A percentile compares a stretch with the other conserved stretches of the same genome.
phyloP scores from a whole-genome alignment of 495 filamentous ascomycete species.

The Polyplosphaeria fusca region DNA sequence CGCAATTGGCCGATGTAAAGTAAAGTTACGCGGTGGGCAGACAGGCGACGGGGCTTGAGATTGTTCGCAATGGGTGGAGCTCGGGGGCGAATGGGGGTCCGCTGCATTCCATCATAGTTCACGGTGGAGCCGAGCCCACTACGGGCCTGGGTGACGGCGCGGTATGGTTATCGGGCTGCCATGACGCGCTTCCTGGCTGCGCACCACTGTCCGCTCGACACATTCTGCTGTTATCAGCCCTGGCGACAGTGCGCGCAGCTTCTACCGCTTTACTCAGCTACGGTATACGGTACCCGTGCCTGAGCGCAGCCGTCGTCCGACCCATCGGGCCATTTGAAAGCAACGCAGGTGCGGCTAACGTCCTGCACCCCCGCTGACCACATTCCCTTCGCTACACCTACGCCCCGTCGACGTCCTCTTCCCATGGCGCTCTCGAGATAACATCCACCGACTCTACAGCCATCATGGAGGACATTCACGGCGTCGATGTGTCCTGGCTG shows the following conservation, averaged over 20 bases:
- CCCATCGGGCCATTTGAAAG: neutral
- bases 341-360: slow-evolving; percentile 23
- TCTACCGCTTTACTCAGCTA: slow-evolving; percentile 1
- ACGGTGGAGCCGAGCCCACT: neutral
- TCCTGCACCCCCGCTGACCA: slow-evolving; percentile 26
- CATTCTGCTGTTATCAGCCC: neutral
- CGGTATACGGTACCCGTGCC: no score
- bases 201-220: no score
- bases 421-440: slow-evolving; percentile 23
- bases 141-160: no score
- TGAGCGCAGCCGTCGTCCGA: neutral
- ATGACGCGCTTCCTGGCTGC: no score
- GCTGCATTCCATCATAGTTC: neutral
- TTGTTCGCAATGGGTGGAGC: neutral
- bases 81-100: neutral
- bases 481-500: slow-evolving; percentile 68
- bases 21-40: no score
- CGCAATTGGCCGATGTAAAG: no score
- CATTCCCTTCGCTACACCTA: slow-evolving; percentile 2
- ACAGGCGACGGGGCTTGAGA: no score
- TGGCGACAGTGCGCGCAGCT: neutral
- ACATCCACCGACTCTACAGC: neutral
- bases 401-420: neutral
- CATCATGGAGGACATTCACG: slow-evolving; percentile 61
- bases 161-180: no score